Conservation (phyloP, 495 filamentous ascomycete species). For the Tirmania nivea region DNA sequence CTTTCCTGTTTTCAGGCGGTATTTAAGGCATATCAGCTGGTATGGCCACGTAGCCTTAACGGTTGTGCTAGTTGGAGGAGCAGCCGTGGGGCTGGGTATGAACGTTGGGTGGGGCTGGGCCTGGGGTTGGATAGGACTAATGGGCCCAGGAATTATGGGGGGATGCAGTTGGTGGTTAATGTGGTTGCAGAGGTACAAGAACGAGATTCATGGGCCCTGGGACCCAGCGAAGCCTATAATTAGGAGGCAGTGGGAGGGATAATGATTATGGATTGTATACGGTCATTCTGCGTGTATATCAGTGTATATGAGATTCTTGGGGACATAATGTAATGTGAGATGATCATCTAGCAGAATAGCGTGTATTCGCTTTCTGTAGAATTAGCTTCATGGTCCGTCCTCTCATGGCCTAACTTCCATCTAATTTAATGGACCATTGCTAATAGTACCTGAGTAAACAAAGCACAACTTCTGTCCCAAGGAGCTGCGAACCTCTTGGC, state of each 20-base stretch:
- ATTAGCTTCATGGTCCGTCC: no score
- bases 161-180: constrained; percentile 97
- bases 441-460: no score
- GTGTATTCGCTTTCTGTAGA: no score
- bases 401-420: no score
- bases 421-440: no score
- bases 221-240: constrained; percentile 83
- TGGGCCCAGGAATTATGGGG: constrained; percentile 57
- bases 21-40: constrained; percentile 66
- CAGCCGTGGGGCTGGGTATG: constrained; percentile 50
- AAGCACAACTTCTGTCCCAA: no score
- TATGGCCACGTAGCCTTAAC: constrained; percentile 61
- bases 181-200: constrained; percentile 93
- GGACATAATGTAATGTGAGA: no score
- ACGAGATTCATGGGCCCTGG: constrained; percentile 95
- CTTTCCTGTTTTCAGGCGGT: constrained; percentile 82
- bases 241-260: constrained; percentile 16
- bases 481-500: no score
- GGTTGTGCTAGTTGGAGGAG: constrained; percentile 51
- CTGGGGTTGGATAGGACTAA: constrained; percentile 44
- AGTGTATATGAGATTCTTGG: no score
- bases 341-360: no score
- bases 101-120: constrained; percentile 48
- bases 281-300: no score
- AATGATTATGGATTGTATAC: not conserved